Evolutionary conservation across 306 rosid genomes (phyloP), one percentile per base, ranked within the genome.

Genomic region (Rosa multiflora): DNA sequence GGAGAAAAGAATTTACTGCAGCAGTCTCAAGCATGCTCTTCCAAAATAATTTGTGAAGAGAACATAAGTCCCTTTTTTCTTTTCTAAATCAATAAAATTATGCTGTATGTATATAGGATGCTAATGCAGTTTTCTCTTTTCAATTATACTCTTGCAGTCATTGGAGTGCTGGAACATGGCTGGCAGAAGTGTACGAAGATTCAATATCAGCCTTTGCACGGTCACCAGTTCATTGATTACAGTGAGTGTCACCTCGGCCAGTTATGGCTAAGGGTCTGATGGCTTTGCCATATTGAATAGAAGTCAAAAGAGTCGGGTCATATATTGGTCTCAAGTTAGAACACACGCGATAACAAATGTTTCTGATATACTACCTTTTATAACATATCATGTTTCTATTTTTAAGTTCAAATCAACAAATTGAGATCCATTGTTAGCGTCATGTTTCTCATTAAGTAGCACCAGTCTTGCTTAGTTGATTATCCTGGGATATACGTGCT

Each of bases 221-320:
- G 58, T 92, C 98, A 66, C 92, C 93, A 0, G 23, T 61, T 11
- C 2, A 35, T 58, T 23, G 32, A 76, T 84, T 46, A 85, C 90
- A 43, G 93, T 94, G 73, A 88, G 88, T 96, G 93, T 92, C 74
- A 96, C 97, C 67, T 89, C 98, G 3, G 89, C 96, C 62, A 92
- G 94, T 79, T 85, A 88, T 76, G 98, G 90, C 82, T 89, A 85
- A 79, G 86, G 39, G 10, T 62, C 21, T 29, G 15, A 85, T 55
- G 47, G 53, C 20, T 48, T 70, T 37, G 64, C 59, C 64, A 58
- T 58, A 58, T 1, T 20, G 14, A 58, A 55, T 8, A 58, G 63
- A 20, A 56, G 1, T 8, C 63, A 56, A 7, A 56, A n/a, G 12
- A 56, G 63, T 21, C 12, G 0, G 63, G 13, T 21, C 63, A 8